phyloP scores from a whole-genome alignment of 2,329 filamentous ascomycete genomes.

The Acrodontium crateriforme region DNA sequence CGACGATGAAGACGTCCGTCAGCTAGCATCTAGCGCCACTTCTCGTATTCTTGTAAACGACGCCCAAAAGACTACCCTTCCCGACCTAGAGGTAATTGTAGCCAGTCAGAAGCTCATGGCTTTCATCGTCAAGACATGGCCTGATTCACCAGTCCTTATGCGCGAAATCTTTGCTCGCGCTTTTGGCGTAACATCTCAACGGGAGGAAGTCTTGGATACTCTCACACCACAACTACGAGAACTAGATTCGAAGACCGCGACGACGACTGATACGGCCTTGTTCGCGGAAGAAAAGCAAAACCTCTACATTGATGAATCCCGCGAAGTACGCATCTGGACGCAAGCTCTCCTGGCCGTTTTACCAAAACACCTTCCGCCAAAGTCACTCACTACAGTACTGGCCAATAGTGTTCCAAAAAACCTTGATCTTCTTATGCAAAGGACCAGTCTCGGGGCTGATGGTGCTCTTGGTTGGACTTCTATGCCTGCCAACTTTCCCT shows the following conservation, averaged over 20 bases:
- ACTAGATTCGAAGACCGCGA: too few relatives aligned
- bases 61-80: slow-evolving; percentile 5
- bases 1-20: slow-evolving; percentile 80
- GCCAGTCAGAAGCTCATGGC: slow-evolving; percentile 28
- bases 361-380: slow-evolving; percentile 12
- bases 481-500: slow-evolving; percentile 51
- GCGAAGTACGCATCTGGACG: slow-evolving; percentile 59
- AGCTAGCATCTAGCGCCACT: slow-evolving; percentile 43
- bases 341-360: slow-evolving; percentile 30
- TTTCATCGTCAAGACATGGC: slow-evolving; percentile 18
- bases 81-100: slow-evolving; percentile 34
- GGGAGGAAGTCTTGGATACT: too few relatives aligned
- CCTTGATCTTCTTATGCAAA: slow-evolving; percentile 29
- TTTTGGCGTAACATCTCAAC: too few relatives aligned
- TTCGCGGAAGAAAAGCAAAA: slow-evolving; percentile 91
- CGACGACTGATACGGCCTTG: slow-evolving; percentile 54
- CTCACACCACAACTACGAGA: too few relatives aligned
- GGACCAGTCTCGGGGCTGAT: slow-evolving; percentile 33
- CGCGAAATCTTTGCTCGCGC: slow-evolving; percentile 9
- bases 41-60: slow-evolving; percentile 29
- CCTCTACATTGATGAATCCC: slow-evolving; percentile 72
- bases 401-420: slow-evolving; percentile 39
- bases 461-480: slow-evolving; percentile 61
- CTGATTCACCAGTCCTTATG: slow-evolving; percentile 3
- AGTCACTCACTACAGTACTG: slow-evolving; percentile 11